Conservation (phyloP, 1,284 basidiomycete genomes). For the Puccinia coronata region DNA sequence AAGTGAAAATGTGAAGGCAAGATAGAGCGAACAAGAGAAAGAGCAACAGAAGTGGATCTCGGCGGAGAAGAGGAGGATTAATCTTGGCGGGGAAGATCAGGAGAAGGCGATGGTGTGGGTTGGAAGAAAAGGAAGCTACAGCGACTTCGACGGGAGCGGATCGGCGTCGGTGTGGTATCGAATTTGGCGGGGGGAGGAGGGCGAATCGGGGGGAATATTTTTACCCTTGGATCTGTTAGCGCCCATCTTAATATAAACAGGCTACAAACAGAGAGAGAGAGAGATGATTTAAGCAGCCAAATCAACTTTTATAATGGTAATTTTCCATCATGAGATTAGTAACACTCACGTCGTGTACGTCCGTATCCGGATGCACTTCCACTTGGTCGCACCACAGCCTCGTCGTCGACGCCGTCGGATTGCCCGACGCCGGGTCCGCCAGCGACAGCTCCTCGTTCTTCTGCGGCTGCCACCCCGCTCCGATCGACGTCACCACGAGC, state of each 20-base stretch:
- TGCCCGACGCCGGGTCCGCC: conserved; percentile 71
- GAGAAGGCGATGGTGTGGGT: too few species aligned
- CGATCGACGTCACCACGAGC: conserved; percentile 78
- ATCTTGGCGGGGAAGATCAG: too few species aligned
- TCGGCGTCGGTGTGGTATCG: neutral
- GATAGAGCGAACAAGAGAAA: too few species aligned
- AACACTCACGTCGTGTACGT: conserved; percentile 33
- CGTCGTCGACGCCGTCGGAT: conserved; percentile 70
- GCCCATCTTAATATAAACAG: conserved; percentile 4
- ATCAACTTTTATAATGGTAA: too few species aligned
- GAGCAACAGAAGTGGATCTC: too few species aligned
- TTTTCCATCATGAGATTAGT: too few species aligned
- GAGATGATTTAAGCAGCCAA: too few species aligned
- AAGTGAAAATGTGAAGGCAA: too few species aligned
- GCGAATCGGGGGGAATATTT: neutral
- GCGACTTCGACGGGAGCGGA: neutral
- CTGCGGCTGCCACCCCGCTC: conserved; percentile 70
- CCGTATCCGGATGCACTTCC: conserved; percentile 46
- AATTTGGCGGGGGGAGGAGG: neutral
- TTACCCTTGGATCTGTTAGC: neutral
- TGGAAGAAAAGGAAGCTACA: neutral
- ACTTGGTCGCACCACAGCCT: conserved; percentile 51
- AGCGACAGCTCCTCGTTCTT: conserved; percentile 62
- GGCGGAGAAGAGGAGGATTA: too few species aligned
- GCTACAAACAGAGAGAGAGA: neutral